These are phyloP conservation scores for Entophlyctis luteolus DNA, from an alignment of 192 early-diverging fungal species.

Conservation along the genomic window DNA sequence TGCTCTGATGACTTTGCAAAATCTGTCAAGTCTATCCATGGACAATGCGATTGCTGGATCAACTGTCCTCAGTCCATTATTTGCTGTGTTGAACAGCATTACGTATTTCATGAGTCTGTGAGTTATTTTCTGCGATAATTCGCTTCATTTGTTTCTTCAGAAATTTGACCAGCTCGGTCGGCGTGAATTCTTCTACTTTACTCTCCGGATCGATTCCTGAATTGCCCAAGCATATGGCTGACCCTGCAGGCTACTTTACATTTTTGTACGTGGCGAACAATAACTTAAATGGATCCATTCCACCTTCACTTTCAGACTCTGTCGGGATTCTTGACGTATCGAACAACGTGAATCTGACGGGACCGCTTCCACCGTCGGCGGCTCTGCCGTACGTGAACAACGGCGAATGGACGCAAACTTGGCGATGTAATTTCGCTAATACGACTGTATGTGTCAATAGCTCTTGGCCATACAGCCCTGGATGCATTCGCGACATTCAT, in stretches of 20 bases:
- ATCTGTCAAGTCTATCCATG: background rate
- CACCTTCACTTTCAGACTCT: conserved; percentile 6
- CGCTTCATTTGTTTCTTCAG: background rate
- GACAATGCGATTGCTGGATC: conserved; percentile 4
- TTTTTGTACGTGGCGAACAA: background rate
- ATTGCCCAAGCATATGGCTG: background rate
- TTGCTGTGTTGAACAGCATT: background rate
- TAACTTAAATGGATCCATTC: conserved; percentile 12
- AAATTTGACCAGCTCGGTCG: background rate
- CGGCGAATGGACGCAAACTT: conserved; percentile 3
- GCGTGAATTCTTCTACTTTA: background rate
- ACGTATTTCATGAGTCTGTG: conserved; percentile 3
- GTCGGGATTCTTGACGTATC: background rate
- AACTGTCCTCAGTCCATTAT: background rate
- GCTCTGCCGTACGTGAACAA: background rate
- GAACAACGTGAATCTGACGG: conserved; percentile 6
- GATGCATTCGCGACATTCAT: background rate
- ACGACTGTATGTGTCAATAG: background rate
- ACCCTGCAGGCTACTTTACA: background rate
- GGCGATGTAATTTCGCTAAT: background rate
- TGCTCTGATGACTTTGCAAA: background rate
- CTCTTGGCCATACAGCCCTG: conserved; percentile 5
- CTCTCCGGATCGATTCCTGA: background rate
- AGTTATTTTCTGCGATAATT: background rate
- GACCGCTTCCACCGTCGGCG: background rate